Evolutionary conservation across 345 rosid species (phyloP), one percentile per base, ranked within the genome.

Genomic region (Erucastrum elatum): DNA sequence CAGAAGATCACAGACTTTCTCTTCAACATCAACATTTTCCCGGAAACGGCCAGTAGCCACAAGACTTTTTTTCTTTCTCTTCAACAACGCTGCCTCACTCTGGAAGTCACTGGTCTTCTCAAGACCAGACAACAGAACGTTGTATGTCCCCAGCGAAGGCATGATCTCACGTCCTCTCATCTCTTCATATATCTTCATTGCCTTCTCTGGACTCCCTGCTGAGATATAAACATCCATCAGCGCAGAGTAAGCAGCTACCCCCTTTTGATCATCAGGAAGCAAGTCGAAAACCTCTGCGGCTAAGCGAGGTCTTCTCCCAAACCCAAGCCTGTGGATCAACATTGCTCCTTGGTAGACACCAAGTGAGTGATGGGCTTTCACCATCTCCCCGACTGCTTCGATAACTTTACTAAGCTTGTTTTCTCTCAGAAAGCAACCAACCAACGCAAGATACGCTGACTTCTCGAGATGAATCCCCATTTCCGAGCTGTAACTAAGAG

Each of bases 181-280:
- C 64, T 84, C 80, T 78, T 77, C 81, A 72, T 82, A 82, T 68
- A 88, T 84, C 84, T 87, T 82, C 75, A 91, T 83, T 65, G 87
- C 96, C 78, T 89, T 90, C 72, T 88, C 89, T 33, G 88, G 83
- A 82, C 87, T 87, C 61, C 97, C 96, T 72, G 90, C 93, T 74
- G 90, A 70, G 80, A 92, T 85, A 77, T 90, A 87, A 33, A 84
- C 93, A 66, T 86, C 76, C 73, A 94, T 71, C 76, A 92, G 69
- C 79, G 96, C 91, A 44, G 93, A 90, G 71, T 87, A 90, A 35
- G 92, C 84, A 65, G 96, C 88, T 75, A 85, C 85, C 16, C 89
- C 86, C 74, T 85, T 86, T 68, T 86, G 86, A 74, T 89, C 86
- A 56, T 76, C 84, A 0, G 93, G 89, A 85, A 94, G 76, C 41